phyloP scores from a whole-genome alignment of 331 rosid genomes.

The Stylosanthes scabra region DNA sequence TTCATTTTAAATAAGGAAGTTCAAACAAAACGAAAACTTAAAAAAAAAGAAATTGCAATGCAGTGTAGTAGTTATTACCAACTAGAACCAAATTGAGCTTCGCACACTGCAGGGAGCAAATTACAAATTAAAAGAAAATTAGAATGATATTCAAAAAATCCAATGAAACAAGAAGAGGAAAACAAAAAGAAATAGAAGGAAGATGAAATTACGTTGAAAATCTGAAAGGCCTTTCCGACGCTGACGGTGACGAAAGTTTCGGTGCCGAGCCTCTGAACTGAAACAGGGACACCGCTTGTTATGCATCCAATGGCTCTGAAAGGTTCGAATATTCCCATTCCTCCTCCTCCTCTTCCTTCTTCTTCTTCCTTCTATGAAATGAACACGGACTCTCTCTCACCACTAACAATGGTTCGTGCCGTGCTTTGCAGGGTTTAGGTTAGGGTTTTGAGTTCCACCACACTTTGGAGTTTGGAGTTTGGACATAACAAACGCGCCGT shows the following conservation, averaged over 20 bases:
- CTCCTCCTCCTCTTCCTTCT: slow-evolving; percentile 3
- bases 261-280: slow-evolving; percentile 88
- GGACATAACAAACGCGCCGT: background rate
- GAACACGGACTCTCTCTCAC: background rate
- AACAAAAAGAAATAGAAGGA: background rate
- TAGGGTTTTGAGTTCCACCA: background rate
- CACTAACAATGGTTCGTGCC: background rate
- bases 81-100: slow-evolving; percentile 80
- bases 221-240: slow-evolving; percentile 91
- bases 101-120: slow-evolving; percentile 65
- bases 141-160: background rate
- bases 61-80: slow-evolving; percentile 55
- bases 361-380: background rate
- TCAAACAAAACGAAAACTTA: background rate
- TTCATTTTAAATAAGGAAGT: background rate
- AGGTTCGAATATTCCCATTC: slow-evolving; percentile 89
- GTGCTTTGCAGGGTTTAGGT: background rate
- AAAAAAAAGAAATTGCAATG: background rate
- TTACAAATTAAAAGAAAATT: background rate
- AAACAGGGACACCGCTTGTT: slow-evolving; percentile 71
- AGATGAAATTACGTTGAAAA: slow-evolving; percentile 65
- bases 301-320: slow-evolving; percentile 92
- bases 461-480: no score
- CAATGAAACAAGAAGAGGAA: background rate
- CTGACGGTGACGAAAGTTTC: slow-evolving; percentile 90